These are phyloP conservation scores for Tolypocladium ophioglossoides DNA, from an alignment of 2,329 filamentous ascomycete genomes.

Conservation along the genomic window DNA sequence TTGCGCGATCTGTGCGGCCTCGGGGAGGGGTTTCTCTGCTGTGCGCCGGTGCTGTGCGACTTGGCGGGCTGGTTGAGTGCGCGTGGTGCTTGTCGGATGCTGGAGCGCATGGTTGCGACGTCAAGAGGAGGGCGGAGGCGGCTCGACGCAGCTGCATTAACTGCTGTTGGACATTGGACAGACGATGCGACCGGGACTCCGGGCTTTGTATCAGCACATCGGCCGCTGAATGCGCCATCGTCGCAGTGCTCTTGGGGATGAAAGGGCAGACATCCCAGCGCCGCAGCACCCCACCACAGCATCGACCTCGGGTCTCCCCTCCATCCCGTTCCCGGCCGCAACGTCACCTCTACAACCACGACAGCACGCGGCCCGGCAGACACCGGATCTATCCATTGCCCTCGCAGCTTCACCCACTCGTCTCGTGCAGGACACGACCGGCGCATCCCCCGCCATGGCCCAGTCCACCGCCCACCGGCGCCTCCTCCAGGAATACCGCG, in stretches of 20 bases:
- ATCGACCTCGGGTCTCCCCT: not conserved
- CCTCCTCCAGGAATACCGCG: constrained; percentile 92
- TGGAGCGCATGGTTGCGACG: not conserved
- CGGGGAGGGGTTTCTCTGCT: not conserved
- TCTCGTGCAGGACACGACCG: not conserved
- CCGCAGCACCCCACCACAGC: not conserved
- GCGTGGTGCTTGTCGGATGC: not conserved
- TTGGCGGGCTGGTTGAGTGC: not conserved
- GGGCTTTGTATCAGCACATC: not conserved
- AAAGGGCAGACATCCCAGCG: too few relatives aligned
- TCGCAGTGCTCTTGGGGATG: not conserved
- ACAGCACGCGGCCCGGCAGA: not conserved
- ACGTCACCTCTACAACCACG: not conserved
- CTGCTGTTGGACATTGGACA: not conserved
- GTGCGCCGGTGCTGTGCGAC: not conserved
- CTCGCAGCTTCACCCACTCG: not conserved
- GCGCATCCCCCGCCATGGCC: constrained; percentile 30
- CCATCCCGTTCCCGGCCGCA: not conserved
- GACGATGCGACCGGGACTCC: not conserved
- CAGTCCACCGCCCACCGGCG: constrained; percentile 60
- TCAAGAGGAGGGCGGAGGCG: too few relatives aligned
- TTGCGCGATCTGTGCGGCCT: not conserved
- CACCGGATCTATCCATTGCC: not conserved
- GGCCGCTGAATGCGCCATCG: too few relatives aligned
- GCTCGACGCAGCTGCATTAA: not conserved